Base-by-base conservation (phyloP, 2,329 filamentous ascomycete species). In the Hypoxylon sp. region DNA sequence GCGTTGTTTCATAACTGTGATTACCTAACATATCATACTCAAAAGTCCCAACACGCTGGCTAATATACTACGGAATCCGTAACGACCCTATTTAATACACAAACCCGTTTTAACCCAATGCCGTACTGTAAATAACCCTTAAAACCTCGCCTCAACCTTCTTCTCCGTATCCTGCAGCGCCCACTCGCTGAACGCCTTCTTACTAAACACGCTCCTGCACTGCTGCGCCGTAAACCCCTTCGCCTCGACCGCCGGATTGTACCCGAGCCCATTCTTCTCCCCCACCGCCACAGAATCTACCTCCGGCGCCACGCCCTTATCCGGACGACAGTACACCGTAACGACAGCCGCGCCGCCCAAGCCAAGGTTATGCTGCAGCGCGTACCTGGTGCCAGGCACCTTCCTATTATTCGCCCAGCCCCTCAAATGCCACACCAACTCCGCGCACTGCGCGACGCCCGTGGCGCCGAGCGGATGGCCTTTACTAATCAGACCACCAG, bases 381-480 rank as follows among this genome's bases (percentile, higher is more conserved):
- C 92, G 64, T 89, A 89, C 68, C 82, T 87, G 0, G 94, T 96
- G 63, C 86, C 85, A 19, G 87, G 82, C 1, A 92, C 86, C 14
- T 89, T 82, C 43, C 95, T 87, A 84, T 98, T 98, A 81, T 96
- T 97, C 19, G 95, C 95, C 95, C 95, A 98, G 11, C 95, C 95
- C 71, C 95, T 89, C 74, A 98, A 85, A 77, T 98, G 95, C 95
- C 95, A 98, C 28, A 97, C 92, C 11, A 98, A 84, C 82, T 98
- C 95, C 4, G 95, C 93, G 78, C 94, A 98, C 82, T 98, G 95
- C 11, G 95, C 96, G 57, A 98, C 86, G n/a, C 96, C 95, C 0
- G 93, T 97, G 0, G 95, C 95, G 34, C 95, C 95, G 3, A 98
- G 89, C 0, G 96, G 95, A 79, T 98, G 95, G 43, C 95, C 96